Percentiles rank a stretch among this genome's conserved stretches.
These are phyloP conservation scores for Balansia obtecta DNA, from an alignment of 2,329 filamentous ascomycete species.

Conservation along the genomic window DNA sequence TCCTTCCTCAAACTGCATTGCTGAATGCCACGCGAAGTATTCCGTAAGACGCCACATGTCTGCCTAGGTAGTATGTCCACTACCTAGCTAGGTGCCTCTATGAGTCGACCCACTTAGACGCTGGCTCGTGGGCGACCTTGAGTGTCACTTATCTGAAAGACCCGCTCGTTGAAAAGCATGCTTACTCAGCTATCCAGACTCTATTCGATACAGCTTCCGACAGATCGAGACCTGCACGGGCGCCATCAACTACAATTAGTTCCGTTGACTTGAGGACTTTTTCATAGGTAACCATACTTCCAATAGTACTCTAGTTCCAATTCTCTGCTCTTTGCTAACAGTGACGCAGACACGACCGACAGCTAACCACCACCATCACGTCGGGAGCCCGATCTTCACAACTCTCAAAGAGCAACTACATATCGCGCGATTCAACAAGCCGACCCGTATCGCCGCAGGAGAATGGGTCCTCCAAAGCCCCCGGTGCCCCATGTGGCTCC, in stretches of 20 bases:
- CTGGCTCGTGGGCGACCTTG: too few relatives aligned
- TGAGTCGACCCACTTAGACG: not conserved
- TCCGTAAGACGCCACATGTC: too few relatives aligned
- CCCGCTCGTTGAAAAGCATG: not conserved
- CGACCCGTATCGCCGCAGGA: not conserved
- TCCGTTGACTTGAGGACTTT: not conserved
- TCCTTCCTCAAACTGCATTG: too few relatives aligned
- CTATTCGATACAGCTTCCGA: not conserved
- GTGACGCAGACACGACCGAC: not conserved
- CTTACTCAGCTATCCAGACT: not conserved
- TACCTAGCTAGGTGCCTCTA: too few relatives aligned
- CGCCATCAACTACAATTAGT: not conserved
- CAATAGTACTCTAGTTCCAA: not conserved
- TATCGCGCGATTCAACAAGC: not conserved
- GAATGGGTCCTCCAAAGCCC: constrained; percentile 25
- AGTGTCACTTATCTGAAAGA: too few relatives aligned
- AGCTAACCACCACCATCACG: not conserved
- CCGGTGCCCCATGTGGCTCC: constrained; percentile 37
- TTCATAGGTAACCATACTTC: not conserved
- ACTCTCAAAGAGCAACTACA: not conserved
- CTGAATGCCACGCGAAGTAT: too few relatives aligned
- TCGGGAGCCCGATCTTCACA: not conserved
- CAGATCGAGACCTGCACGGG: not conserved
- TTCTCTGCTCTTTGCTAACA: not conserved
- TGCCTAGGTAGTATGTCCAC: too few relatives aligned